Base-by-base conservation (phyloP, 2,329 filamentous ascomycete genomes). In the Colletotrichum sp. region DNA sequence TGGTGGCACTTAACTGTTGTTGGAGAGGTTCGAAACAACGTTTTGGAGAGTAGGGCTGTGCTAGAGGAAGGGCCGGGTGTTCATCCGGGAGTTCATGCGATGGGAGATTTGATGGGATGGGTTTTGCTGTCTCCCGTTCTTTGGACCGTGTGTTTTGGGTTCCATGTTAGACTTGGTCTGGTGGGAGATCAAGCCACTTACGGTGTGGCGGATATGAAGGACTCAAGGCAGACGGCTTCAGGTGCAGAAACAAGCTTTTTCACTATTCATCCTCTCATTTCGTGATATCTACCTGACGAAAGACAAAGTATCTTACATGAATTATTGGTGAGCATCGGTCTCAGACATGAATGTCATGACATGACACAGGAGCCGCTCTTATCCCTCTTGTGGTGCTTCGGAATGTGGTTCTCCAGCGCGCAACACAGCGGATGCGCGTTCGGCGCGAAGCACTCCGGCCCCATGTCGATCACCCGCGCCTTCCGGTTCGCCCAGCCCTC, bases 401-500 rank as follows among this genome's bases (percentile, higher is more conserved):
- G 70, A 6, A 76, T 18, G 18, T 76, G 73, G 16, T 64, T 71
- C 59, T 76, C 73, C 57, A 73, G 15, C 57, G 73, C 64, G 52
- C 79, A 80, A 30, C 79, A 80, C 16, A 79, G 24, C 6, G 79
- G 59, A 10, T 66, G 73, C 13, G 78, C 77, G 9, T 77, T 36
- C 7, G 71, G 66, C 7, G 28, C 71, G 57, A 80, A 80, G 28
- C 67, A 73, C 24, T 75, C 74, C 6, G 78, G 71, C 0, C 66
- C 71, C 28, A 79, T 44, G 18, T 66, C 75, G 18, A 79, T 75
- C 10, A 79, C 71, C 28, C 79, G 65, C 8, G 78, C 79, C 21
- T 80, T 80, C 21, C 79, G 67, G 62, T 80, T 80, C 9, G 32
- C 72, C 69, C 77, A 80, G 3, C 79, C 79, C 34, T 80, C 69